phyloP scores from a whole-genome alignment of 768 basidiomycete species.

The Pleurotus citrinopileatus region DNA sequence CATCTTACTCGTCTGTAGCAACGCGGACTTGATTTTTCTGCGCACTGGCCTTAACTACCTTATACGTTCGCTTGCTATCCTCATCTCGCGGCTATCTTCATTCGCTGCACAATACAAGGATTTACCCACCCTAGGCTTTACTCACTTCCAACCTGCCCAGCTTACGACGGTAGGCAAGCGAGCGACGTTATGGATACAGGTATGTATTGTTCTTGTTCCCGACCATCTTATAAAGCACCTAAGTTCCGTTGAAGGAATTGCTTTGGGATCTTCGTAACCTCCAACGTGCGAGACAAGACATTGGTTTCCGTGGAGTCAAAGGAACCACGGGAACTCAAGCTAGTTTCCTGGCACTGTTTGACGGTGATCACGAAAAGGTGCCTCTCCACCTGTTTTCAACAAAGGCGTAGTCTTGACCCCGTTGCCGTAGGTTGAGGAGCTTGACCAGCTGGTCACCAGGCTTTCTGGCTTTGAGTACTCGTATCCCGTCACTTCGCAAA shows the following conservation, averaged over 20 bases:
- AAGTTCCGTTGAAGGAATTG: conserved; percentile 57
- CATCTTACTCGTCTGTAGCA: conserved; percentile 45
- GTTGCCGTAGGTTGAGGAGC: conserved; percentile 66
- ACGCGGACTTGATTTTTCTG: conserved; percentile 97
- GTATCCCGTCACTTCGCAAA: conserved; percentile 98
- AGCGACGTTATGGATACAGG: conserved; percentile 95
- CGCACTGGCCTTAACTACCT: conserved; percentile 83
- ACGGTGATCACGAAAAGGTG: conserved; percentile 92
- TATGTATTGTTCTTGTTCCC: conserved; percentile 21
- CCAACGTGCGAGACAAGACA: conserved; percentile 82
- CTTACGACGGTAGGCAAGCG: conserved; percentile 98
- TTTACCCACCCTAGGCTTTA: conserved; percentile 94
- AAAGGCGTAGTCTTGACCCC: not conserved
- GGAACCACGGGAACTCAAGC: conserved; percentile 99
- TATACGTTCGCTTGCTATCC: conserved; percentile 81
- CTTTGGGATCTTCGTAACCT: conserved; percentile 96
- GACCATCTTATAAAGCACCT: not conserved
- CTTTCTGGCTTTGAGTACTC: conserved; percentile 92
- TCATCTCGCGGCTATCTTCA: conserved; percentile 82
- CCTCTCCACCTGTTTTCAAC: not conserved
- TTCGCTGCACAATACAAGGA: conserved; percentile 87
- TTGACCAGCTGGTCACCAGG: conserved; percentile 87
- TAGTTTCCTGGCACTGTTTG: conserved; percentile 90
- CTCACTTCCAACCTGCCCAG: conserved; percentile 98
- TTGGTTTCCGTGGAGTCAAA: conserved; percentile 98